Percentiles rank a stretch among this genome's conserved stretches.
Evolutionary conservation across 768 basidiomycete genomes (phyloP).

Genomic region (Boletus edulis): DNA sequence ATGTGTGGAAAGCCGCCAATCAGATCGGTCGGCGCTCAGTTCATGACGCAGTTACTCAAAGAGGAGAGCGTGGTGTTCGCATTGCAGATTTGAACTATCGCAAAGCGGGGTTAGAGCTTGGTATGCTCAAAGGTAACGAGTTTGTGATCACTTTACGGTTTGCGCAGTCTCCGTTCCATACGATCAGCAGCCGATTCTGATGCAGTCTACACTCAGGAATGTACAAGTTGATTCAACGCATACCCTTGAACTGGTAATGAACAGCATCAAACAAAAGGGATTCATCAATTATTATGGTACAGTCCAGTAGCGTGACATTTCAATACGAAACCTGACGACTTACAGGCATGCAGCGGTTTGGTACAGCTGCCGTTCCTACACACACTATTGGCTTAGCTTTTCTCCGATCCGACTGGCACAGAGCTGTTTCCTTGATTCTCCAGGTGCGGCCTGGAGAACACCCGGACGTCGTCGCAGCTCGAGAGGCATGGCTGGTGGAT

Average conservation of each 20-base stretch:
- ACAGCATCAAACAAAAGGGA: conserved; percentile 74
- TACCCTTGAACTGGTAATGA: conserved; percentile 71
- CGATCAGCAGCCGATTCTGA: neutral
- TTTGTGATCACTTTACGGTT: conserved; percentile 94
- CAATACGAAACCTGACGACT: conserved; percentile 5
- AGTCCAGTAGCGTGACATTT: neutral
- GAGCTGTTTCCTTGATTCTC: conserved; percentile 80
- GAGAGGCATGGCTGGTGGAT: conserved; percentile 88
- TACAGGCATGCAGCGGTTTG: conserved; percentile 97
- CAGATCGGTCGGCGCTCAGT: conserved; percentile 56
- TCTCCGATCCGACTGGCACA: conserved; percentile 86
- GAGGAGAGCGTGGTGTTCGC: conserved; percentile 88
- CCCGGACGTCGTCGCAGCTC: conserved; percentile 80
- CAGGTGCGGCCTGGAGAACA: conserved; percentile 86
- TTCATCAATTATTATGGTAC: conserved; percentile 98
- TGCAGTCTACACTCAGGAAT: conserved; percentile 51
- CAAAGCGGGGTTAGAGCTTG: conserved; percentile 80
- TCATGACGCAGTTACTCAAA: conserved; percentile 57
- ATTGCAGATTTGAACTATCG: conserved; percentile 87
- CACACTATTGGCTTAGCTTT: conserved; percentile 92
- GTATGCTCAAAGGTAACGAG: conserved; percentile 94
- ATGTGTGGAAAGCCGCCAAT: conserved; percentile 84
- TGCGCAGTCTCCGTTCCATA: conserved; percentile 15
- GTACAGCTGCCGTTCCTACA: conserved; percentile 93
- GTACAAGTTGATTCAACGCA: conserved; percentile 75